These are phyloP conservation scores for Fraxinus greggii DNA, from an alignment of 305 asterid genomes.

Conservation along the genomic window DNA sequence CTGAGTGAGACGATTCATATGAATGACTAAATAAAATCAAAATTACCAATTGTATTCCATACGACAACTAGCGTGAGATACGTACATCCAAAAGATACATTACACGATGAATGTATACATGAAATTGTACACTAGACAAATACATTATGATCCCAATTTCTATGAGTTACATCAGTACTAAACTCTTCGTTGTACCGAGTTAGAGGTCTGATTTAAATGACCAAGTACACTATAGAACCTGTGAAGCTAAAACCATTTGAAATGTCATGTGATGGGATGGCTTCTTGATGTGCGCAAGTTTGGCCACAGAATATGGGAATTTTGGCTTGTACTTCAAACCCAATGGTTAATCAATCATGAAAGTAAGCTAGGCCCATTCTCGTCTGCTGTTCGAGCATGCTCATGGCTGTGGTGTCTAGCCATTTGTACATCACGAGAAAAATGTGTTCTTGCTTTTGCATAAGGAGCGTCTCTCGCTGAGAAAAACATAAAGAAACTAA, in stretches of 20 bases:
- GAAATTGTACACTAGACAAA: neutral
- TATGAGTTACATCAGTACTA: neutral
- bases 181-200: neutral
- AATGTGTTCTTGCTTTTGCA: slow-evolving; percentile 76
- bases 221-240: neutral
- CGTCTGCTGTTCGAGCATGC: slow-evolving; percentile 70
- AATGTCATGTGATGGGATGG: neutral
- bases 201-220: neutral
- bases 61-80: neutral
- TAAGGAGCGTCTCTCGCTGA: slow-evolving; percentile 94
- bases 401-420: slow-evolving; percentile 62
- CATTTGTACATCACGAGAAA: slow-evolving; percentile 81
- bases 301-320: neutral
- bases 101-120: neutral
- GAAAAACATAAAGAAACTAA: neutral
- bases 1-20: neutral
- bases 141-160: neutral
- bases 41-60: neutral
- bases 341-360: slow-evolving; percentile 12
- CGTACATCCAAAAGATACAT: neutral
- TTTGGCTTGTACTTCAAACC: neutral
- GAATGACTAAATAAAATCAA: neutral
- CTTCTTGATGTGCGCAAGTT: neutral
- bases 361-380: slow-evolving; percentile 61
- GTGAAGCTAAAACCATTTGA: neutral